Percentiles rank a stretch among this genome's conserved stretches.
These are phyloP conservation scores for Pachysandra terminalis DNA, from an alignment of 164 flowering plant genomes.

Conservation along the genomic window DNA sequence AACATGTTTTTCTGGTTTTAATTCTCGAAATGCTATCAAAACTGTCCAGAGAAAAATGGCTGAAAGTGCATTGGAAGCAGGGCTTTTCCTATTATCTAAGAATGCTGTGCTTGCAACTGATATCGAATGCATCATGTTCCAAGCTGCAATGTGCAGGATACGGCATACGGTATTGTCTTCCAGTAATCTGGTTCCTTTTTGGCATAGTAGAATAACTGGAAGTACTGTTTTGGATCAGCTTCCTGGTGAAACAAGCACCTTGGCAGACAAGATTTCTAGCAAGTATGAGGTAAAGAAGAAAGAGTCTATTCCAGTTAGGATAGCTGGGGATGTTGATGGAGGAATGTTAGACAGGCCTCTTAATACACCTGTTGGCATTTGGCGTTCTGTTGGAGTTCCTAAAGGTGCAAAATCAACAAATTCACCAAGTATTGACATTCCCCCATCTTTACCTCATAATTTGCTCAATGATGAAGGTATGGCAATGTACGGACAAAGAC, in stretches of 20 bases:
- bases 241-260: conserved; percentile 45
- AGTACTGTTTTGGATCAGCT: conserved; percentile 38
- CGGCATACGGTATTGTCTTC: conserved; percentile 62
- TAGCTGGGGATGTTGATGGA: conserved; percentile 81
- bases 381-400: conserved; percentile 90
- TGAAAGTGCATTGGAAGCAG: conserved; percentile 37
- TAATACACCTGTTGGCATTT: conserved; percentile 86
- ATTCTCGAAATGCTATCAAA: conserved; percentile 39
- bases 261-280: conserved; percentile 41
- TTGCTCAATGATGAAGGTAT: conserved; percentile 61
- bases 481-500: conserved; percentile 62
- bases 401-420: conserved; percentile 57
- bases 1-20: conserved; percentile 35
- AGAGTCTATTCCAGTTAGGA: conserved; percentile 71
- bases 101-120: conserved; percentile 79
- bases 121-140: conserved; percentile 73
- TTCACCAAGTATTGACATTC: conserved; percentile 50
- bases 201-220: conserved; percentile 34
- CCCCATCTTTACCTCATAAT: conserved; percentile 45
- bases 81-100: conserved; percentile 32
- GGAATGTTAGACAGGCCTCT: conserved; percentile 68
- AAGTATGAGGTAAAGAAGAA: conserved; percentile 69
- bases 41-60: conserved; percentile 36
- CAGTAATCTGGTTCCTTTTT: conserved; percentile 27
- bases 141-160: conserved; percentile 85